Base-by-base conservation (phyloP, 805 yeast genomes). In the Geotrichum ghanense region DNA sequence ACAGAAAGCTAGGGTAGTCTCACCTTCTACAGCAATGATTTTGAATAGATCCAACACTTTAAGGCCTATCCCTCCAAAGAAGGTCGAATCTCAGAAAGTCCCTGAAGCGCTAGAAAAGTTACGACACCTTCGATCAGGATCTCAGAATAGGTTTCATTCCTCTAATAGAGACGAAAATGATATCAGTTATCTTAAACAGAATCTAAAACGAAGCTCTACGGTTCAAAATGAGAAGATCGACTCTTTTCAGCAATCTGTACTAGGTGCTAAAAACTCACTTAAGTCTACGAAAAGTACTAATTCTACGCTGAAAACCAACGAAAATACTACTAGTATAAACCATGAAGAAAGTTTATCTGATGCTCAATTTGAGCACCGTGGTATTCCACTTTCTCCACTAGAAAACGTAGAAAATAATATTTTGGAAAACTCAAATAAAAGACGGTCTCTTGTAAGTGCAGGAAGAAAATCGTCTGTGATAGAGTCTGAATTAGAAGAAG, bases 81-180 rank as follows among this genome's bases (percentile, higher is more conserved):
- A 35, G 10, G 26, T 22, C 3, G 47, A 17, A 3, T 23, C 34
- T 22, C 47, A 48, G 37, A 47, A 46, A 12, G 22, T 47, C 1
- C 50, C 52, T 7, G 56, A 53, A 27, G 56, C 55, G 1, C 31
- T 53, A 19, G 50, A 53, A 34, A 44, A 46, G 26, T 46, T 54
- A 35, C 41, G 46, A 22, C 35, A 41, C 19, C 42, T 55, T 42
- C 42, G 57, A 14, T 46, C 54, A 12, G 27, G 50, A 22, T 44
- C 54, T 12, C 55, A 48, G 10, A 44, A 22, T 35, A 52, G 24
- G 26, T 43, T 16, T 10, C 48, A 40, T 7, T 25, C 34, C 9
- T 54, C 54, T 42, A 53, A 50, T 19, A 51, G 24, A 10, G 50
- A 51, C 25, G 56, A 53, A 23, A 31, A 31, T 31, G 45, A 50